A percentile compares a stretch with the other conserved stretches of the same genome.
These are phyloP conservation scores for Graphilbum ipis-grandicollis DNA, from an alignment of 2,329 filamentous ascomycete genomes.

Conservation along the genomic window DNA sequence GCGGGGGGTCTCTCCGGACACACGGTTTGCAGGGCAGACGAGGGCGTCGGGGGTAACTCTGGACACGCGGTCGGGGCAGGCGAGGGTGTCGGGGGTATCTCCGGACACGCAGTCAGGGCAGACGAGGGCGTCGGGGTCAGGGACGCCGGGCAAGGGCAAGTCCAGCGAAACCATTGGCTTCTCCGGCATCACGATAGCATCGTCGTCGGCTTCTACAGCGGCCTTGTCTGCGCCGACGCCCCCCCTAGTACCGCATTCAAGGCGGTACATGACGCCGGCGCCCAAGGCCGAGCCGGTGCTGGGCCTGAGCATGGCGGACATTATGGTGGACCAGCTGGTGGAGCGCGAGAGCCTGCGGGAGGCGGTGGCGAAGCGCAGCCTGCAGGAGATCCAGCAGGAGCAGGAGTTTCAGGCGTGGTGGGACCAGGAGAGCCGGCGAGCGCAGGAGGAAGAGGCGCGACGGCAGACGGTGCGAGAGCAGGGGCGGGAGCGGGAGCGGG, in stretches of 20 bases:
- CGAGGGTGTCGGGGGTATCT: no score
- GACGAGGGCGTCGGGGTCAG: no score
- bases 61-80: no score
- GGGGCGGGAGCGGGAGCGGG: neutral
- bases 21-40: constrained; percentile 41
- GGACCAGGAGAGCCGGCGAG: constrained; percentile 65
- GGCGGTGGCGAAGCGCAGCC: constrained; percentile 68
- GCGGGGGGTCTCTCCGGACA: constrained; percentile 43
- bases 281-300: constrained; percentile 38
- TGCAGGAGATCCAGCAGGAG: constrained; percentile 92
- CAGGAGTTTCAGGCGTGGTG: constrained; percentile 96
- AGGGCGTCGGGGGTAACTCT: constrained; percentile 17
- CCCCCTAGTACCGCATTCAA: constrained; percentile 39
- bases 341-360: constrained; percentile 74
- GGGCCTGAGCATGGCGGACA: constrained; percentile 68
- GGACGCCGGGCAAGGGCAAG: no score
- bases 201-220: no score
- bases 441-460: constrained; percentile 43
- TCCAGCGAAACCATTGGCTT: no score
- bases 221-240: constrained; percentile 1
- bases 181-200: no score
- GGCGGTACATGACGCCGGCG: constrained; percentile 37
- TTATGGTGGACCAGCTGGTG: constrained; percentile 69
- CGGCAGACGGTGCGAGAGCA: constrained; percentile 9
- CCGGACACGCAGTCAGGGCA: no score